Evolutionary conservation across 2,329 filamentous ascomycete genomes (phyloP).

Genomic region (Colletotrichum eleusines): DNA sequence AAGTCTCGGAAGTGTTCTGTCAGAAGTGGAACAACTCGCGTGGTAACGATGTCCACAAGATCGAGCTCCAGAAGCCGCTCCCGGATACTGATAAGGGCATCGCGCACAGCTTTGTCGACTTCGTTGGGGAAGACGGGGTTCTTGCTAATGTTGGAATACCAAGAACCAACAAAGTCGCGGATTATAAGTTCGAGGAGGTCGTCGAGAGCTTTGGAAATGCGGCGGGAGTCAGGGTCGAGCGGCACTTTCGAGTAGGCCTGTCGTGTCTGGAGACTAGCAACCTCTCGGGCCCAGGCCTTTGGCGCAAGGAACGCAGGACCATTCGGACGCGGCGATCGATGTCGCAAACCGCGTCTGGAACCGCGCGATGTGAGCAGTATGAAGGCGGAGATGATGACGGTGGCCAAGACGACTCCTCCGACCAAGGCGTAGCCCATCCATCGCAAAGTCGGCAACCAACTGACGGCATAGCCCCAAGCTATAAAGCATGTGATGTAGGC

Average conservation of each 20-base stretch:
- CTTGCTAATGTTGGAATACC: conserved; percentile 89
- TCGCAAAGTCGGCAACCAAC: conserved; percentile 85
- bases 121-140: conserved; percentile 86
- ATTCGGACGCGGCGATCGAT: conserved; percentile 56
- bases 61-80: conserved; percentile 82
- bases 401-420: conserved; percentile 71
- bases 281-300: conserved; percentile 77
- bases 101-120: conserved; percentile 83
- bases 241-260: conserved; percentile 76
- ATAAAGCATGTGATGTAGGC: conserved; percentile 79
- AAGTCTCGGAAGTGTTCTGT: conserved; percentile 92
- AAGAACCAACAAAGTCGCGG: conserved; percentile 87
- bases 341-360: conserved; percentile 54
- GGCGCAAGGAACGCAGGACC: conserved; percentile 71
- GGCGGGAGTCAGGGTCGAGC: conserved; percentile 80
- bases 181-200: conserved; percentile 80
- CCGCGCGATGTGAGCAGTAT: conserved; percentile 72
- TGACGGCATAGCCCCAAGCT: conserved; percentile 87
- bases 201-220: conserved; percentile 85
- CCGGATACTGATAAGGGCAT: conserved; percentile 77
- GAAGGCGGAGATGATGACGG: conserved; percentile 67
- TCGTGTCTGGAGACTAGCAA: conserved; percentile 72
- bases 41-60: conserved; percentile 84
- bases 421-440: conserved; percentile 89
- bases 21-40: conserved; percentile 86